Evolutionary conservation across 768 basidiomycete genomes (phyloP).

Genomic region (Auricularia auricula-judae): DNA sequence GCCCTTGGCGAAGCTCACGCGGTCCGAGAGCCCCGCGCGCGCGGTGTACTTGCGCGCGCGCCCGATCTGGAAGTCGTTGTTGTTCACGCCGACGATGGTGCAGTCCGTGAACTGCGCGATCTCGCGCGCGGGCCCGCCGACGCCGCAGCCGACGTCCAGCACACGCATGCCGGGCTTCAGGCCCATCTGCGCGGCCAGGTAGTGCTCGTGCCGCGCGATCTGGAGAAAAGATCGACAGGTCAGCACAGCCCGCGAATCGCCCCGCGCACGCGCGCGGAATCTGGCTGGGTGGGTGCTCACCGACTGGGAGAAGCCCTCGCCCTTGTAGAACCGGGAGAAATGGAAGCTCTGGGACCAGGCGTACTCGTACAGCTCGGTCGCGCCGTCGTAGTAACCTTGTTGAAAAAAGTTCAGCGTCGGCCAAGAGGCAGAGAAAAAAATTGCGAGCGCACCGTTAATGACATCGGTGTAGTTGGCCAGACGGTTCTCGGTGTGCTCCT

Average conservation of each 20-base stretch:
- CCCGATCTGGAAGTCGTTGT: conserved; percentile 90
- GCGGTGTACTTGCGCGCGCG: conserved; percentile 79
- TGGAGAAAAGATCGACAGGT: conserved; percentile 12
- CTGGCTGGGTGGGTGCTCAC: conserved; percentile 5
- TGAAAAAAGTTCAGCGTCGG: not conserved
- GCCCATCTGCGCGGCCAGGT: conserved; percentile 78
- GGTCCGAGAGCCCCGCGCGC: conserved; percentile 59
- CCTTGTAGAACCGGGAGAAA: conserved; percentile 94
- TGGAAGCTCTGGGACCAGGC: conserved; percentile 91
- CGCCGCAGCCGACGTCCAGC: conserved; percentile 96
- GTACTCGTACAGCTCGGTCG: conserved; percentile 90
- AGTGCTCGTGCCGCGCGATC: conserved; percentile 94
- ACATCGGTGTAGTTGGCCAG: conserved; percentile 82
- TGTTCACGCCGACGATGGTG: conserved; percentile 79
- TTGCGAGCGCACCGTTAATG: conserved; percentile 60
- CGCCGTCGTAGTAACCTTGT: conserved; percentile 77
- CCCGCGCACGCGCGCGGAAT: conserved; percentile 19
- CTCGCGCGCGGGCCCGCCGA: conserved; percentile 93
- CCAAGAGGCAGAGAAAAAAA: not conserved
- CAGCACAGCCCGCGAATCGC: conserved; percentile 30
- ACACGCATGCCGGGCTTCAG: conserved; percentile 88
- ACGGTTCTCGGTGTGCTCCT: conserved; percentile 57
- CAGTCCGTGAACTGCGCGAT: conserved; percentile 88
- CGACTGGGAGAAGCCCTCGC: conserved; percentile 33
- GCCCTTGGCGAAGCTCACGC: conserved; percentile 77